These are phyloP conservation scores for Boletus subparvulus DNA, from an alignment of 768 basidiomycete genomes.

Conservation along the genomic window DNA sequence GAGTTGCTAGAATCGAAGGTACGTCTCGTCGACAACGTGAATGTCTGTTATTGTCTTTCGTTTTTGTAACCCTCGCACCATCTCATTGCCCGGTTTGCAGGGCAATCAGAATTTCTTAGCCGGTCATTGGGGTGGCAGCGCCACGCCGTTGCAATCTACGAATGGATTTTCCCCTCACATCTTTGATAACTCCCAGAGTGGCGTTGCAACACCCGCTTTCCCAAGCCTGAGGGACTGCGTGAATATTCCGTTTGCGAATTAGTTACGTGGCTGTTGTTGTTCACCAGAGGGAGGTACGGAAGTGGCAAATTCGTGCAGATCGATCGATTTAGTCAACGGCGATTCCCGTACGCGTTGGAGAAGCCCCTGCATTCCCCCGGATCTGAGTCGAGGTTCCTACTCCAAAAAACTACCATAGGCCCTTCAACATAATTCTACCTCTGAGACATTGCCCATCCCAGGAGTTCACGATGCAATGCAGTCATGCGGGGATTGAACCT, in stretches of 20 bases:
- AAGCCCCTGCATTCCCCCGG: conserved; percentile 3
- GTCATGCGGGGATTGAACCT: conserved; percentile 22
- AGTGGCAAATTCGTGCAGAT: neutral
- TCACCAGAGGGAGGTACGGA: neutral
- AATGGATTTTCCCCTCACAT: neutral
- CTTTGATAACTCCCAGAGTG: neutral
- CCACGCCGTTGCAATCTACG: neutral
- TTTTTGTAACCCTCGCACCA: neutral
- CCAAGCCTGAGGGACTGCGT: neutral
- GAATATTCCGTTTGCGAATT: neutral
- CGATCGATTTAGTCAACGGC: conserved; percentile 11
- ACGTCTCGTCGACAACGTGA: neutral
- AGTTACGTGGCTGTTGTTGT: neutral
- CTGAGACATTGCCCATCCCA: neutral
- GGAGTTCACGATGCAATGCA: conserved; percentile 17
- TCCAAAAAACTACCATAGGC: neutral
- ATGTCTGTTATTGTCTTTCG: neutral
- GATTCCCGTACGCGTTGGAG: conserved; percentile 11
- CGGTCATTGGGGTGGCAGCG: neutral
- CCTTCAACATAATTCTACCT: neutral
- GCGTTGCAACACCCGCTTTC: conserved; percentile 5
- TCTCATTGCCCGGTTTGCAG: neutral
- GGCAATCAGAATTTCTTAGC: too few relatives aligned
- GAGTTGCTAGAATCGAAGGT: neutral
- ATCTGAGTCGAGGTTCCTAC: conserved; percentile 1